Base-by-base conservation (phyloP, 345 rosid species). In the Firmiana major region DNA sequence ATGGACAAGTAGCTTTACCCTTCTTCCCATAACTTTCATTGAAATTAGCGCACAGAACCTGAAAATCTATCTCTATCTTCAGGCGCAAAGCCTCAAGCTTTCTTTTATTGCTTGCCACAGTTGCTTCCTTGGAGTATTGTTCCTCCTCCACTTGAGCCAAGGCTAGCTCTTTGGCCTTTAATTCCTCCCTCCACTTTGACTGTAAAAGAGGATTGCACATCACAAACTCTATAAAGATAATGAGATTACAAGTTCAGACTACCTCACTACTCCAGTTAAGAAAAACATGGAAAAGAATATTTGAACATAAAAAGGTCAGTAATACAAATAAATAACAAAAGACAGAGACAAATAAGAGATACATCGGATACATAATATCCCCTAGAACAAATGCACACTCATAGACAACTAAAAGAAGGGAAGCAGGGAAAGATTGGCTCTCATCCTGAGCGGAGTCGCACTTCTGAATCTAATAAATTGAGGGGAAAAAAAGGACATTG, bases 31-130 rank as follows among this genome's bases (percentile, higher is more conserved):
- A 89, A 80, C 73, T 84, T 19, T 89, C 89, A 55, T 86, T 87
- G 90, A 97, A 94, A 69, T 79, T 85, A 0, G 91, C 87, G 72
- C 97, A 92, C 43, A 89, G 66, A 31, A 92, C 91, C 77, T 92
- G 97, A 77, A 85, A 88, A 82, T 92, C 98, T 78, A 90, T 89
- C 73, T 93, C 95, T 24, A 82, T 90, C 86, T 88, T 89, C 45
- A 89, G 84, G 48, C 95, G 91, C 78, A 93, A 66, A 74, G 89
- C 84, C 83, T 92, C 94, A 5, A 89, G 86, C 75, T 87, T 89
- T 80, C 94, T 92, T 83, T 90, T 93, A 82, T 73, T 86, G 70
- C 74, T 86, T 46, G 85, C 84, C 85, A 87, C 87, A 1, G 88
- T 85, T 62, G 89, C 94, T 85, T 90, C 94, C 82, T 90, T 88